phyloP scores from a whole-genome alignment of 2,329 filamentous ascomycete species.

The Phoma sp. region DNA sequence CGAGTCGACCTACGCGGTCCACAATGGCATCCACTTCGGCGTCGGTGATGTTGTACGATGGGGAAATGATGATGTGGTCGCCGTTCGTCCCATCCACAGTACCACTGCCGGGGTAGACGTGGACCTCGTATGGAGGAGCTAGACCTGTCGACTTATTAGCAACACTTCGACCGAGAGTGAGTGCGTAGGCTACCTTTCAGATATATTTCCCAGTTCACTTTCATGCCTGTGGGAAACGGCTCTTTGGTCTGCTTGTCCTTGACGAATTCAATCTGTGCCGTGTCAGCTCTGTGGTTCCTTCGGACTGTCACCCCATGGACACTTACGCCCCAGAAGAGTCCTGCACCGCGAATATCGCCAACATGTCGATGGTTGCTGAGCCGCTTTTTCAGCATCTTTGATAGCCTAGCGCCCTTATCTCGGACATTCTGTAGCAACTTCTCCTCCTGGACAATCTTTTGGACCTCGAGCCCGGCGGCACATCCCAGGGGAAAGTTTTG shows the following conservation, averaged over 20 bases:
- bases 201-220: conserved; percentile 58
- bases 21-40: conserved; percentile 65
- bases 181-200: conserved; percentile 52
- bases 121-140: conserved; percentile 57
- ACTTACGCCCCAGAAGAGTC: conserved; percentile 64
- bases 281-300: not conserved
- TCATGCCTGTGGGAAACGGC: conserved; percentile 56
- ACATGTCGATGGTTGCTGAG: conserved; percentile 59
- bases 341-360: conserved; percentile 66
- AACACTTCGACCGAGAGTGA: not conserved
- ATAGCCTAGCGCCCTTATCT: conserved; percentile 60
- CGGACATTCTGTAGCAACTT: conserved; percentile 65
- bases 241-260: conserved; percentile 60
- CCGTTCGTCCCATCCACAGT: conserved; percentile 65
- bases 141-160: conserved; percentile 43
- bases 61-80: conserved; percentile 74
- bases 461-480: conserved; percentile 67
- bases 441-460: conserved; percentile 64
- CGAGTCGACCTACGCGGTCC: conserved; percentile 56
- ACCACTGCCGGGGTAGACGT: conserved; percentile 69
- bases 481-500: conserved; percentile 67
- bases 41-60: conserved; percentile 68
- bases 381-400: conserved; percentile 50
- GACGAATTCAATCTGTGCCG: conserved; percentile 63
- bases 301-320: too few species aligned